Evolutionary conservation across 192 early-diverging fungal genomes (phyloP), one percentile per base, ranked within the genome.

Genomic region (Coemansia sp.): DNA sequence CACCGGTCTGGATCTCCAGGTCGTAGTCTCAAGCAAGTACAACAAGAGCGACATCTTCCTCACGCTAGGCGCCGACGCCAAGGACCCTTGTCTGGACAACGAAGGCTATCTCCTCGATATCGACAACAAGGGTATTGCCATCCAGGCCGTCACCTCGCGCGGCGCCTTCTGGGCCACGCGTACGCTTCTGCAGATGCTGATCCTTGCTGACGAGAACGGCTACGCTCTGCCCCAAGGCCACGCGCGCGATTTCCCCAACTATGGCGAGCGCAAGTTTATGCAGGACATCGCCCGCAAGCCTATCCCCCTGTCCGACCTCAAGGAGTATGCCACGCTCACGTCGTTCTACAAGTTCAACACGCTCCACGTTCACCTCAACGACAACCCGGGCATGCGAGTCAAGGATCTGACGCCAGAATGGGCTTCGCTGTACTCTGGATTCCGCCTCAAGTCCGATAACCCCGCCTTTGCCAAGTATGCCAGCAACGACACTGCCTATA

Each of bases 281-380:
- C 67, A 76, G 22, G 78, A 81, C 38, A 75, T 76, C 54, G 78
- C 72, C 10, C 68, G 78, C 48, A 81, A 81, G 63, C 74, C 70
- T 2, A 65, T 81, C 33, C 78, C 78, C 22, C 39, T 76, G 32
- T 71, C 68, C 15, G 72, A 76, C 36, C 62, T 81, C 36, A 65
- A 64, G 46, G 78, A 81, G 56, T 81, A 81, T 21, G 64, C 56
- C 3, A 62, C 63, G 24, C 55, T 81, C 17, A 71, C 74, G 48
- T 74, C 72, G 38, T 81, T 74, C 69, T 81, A 68, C 65, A 81
- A 81, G 73, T 70, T 68, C 44, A 81, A 81, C 66, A 81, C 78
- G 17, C 63, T 72, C 41, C 78, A 81, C 33, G 52, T 68, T 44
- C 78, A 81, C 63, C 68, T 68, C 48, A 81, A 72, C 56, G 78